phyloP scores from a whole-genome alignment of 805 yeast species.

The Yarrowia deformans region DNA sequence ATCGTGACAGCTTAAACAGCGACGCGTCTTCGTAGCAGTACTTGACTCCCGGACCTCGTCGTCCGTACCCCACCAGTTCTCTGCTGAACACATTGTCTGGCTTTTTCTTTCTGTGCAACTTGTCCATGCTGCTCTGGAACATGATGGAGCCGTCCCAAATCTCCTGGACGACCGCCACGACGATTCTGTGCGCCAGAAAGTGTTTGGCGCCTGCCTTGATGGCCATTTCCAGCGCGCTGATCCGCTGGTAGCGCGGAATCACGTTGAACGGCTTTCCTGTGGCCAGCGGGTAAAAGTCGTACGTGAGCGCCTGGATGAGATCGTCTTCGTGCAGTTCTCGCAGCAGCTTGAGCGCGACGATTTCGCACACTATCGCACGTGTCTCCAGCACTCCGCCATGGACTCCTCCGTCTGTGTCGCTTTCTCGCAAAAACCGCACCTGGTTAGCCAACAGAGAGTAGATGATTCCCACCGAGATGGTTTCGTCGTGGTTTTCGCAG shows the following conservation, averaged over 20 bases:
- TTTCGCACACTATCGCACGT: slow-evolving; percentile 60
- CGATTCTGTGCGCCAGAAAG: slow-evolving; percentile 61
- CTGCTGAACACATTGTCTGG: slow-evolving; percentile 45
- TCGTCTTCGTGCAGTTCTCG: slow-evolving; percentile 55
- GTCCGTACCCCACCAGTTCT: slow-evolving; percentile 41
- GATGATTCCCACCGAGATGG: slow-evolving; percentile 50
- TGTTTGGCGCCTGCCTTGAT: slow-evolving; percentile 61
- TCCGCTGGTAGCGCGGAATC: slow-evolving; percentile 53
- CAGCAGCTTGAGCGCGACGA: slow-evolving; percentile 59
- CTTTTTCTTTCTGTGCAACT: slow-evolving; percentile 48
- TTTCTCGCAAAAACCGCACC: slow-evolving; percentile 51
- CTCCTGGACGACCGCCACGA: slow-evolving; percentile 56
- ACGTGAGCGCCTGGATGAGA: slow-evolving; percentile 57
- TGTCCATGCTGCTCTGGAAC: slow-evolving; percentile 52
- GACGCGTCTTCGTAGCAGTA: slow-evolving; percentile 51
- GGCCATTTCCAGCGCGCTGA: slow-evolving; percentile 59
- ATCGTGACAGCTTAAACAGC: slow-evolving; percentile 51
- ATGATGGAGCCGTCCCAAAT: slow-evolving; percentile 62
- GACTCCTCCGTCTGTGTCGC: slow-evolving; percentile 42
- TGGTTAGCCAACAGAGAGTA: slow-evolving; percentile 53
- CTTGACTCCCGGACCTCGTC: slow-evolving; percentile 50
- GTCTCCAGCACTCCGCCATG: slow-evolving; percentile 50
- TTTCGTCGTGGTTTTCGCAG: slow-evolving; percentile 36
- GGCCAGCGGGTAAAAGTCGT: slow-evolving; percentile 57
- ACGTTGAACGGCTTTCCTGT: slow-evolving; percentile 48